Base-by-base conservation (phyloP, 345 rosid species). In the Pugionium cornutum region DNA sequence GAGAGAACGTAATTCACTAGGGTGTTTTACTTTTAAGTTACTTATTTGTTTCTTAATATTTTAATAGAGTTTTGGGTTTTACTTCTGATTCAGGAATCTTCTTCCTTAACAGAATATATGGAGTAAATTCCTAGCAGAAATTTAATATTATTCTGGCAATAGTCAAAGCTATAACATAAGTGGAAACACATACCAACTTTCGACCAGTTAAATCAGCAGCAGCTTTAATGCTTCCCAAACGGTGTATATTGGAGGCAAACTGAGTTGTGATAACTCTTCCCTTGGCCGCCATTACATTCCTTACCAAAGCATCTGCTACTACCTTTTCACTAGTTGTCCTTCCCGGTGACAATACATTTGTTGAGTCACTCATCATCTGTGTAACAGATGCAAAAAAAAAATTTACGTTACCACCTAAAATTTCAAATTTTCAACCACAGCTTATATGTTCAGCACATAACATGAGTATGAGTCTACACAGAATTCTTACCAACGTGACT, bases 291-390 rank as follows among this genome's bases (percentile, higher is more conserved):
- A 89, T 90, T 46, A 94, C 82, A 74, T 61, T 95, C 75, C 92
- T 86, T 73, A 77, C 72, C 53, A 94, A 68, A 64, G 99, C 80
- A 81, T 94, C 95, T 56, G 88, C 91, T 10, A 94, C 99, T 48
- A 80, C 82, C 34, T 80, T 79, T 77, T 94, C 97, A 49, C 99
- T 94, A 49, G 58, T 75, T 73, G 97, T 94, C 84, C 97, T 88
- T 72, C 99, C 99, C 55, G 97, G 96, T 40, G 99, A 86, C 68
- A 94, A 68, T 52, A 94, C 79, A 87, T 94, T 94, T 67, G 99
- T 94, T 10, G 99, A 94, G 78, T 94, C 99, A 51, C 97, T 94
- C 99, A 90, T 90, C 99, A 94, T 94, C 99, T 94, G 82, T 56
- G 37, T 30, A 37, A 37, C 7, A 4, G 6, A 39, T 5, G 6